Conservation (phyloP, 2,329 filamentous ascomycete genomes). For the Aspergillus fumigatiaffinis region DNA sequence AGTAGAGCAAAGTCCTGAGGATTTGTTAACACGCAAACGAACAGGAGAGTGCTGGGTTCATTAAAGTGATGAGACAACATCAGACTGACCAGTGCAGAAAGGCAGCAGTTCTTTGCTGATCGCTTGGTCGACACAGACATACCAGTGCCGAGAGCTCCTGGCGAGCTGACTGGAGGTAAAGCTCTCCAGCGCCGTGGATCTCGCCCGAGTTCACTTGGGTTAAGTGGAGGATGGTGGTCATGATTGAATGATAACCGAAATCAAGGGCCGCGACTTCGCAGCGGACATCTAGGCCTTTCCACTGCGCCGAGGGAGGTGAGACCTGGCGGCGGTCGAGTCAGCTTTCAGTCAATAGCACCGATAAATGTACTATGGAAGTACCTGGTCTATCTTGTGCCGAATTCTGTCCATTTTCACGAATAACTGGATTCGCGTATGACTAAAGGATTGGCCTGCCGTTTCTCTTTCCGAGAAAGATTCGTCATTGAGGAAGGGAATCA, state of each 20-base stretch:
- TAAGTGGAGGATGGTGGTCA: constrained; percentile 18
- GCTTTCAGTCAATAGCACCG: too few species aligned
- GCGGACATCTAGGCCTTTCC: constrained; percentile 16
- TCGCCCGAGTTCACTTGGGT: constrained; percentile 5
- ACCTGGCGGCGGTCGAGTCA: constrained; percentile 8
- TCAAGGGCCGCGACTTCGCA: constrained; percentile 18
- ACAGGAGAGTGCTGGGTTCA: too few species aligned
- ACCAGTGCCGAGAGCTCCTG: constrained; percentile 15
- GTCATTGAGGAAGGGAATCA: constrained; percentile 9
- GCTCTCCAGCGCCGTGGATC: constrained; percentile 1
- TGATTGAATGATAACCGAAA: constrained; percentile 19
- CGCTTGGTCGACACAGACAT: constrained; percentile 14
- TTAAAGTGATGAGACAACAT: too few species aligned
- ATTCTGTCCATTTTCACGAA: constrained; percentile 13
- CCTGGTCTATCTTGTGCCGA: constrained; percentile 8
- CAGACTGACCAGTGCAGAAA: constrained; percentile 18
- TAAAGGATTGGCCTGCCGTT: not conserved
- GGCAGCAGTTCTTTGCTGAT: constrained; percentile 12
- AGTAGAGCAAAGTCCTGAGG: constrained; percentile 18
- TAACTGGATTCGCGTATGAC: constrained; percentile 1
- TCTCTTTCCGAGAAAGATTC: not conserved
- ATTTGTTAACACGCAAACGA: not conserved
- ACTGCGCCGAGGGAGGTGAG: constrained; percentile 4
- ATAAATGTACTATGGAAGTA: not conserved
- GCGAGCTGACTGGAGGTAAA: constrained; percentile 17